Conservation (phyloP, 1,284 basidiomycete genomes). For the Inonotus hispidus region DNA sequence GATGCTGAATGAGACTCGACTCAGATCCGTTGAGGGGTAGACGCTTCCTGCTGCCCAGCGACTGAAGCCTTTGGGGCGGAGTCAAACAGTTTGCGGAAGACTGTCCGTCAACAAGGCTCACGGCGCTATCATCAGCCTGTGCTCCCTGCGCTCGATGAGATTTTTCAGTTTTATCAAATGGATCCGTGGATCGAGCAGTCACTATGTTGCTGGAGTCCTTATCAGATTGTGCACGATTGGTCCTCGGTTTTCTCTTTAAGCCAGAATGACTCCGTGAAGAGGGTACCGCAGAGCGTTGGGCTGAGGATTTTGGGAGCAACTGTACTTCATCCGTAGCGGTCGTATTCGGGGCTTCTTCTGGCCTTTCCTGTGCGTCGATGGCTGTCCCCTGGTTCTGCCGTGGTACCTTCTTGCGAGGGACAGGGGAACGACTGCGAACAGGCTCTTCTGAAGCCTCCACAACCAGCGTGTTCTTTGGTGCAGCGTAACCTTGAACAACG, state of each 20-base stretch:
- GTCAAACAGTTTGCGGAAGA: neutral
- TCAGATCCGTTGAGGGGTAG: neutral
- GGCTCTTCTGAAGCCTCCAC: neutral
- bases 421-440: slow-evolving; percentile 7
- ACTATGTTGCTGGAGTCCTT: neutral
- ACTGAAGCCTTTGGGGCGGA: slow-evolving; percentile 8
- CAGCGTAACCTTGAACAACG: neutral
- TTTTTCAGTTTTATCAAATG: neutral
- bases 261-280: slow-evolving; percentile 10
- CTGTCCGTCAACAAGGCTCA: neutral
- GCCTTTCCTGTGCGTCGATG: neutral
- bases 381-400: neutral
- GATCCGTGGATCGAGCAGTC: neutral
- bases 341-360: neutral
- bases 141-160: neutral
- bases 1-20: neutral
- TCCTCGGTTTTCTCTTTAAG: neutral
- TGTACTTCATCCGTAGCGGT: neutral
- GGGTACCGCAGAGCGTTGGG: neutral
- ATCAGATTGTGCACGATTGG: neutral
- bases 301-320: neutral
- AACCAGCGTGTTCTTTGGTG: neutral
- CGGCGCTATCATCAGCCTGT: neutral
- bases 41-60: neutral
- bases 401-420: neutral